A percentile compares a stretch with the other conserved stretches of the same genome.
phyloP scores from a whole-genome alignment of 805 yeast genomes.

The Candida yuanshanica region DNA sequence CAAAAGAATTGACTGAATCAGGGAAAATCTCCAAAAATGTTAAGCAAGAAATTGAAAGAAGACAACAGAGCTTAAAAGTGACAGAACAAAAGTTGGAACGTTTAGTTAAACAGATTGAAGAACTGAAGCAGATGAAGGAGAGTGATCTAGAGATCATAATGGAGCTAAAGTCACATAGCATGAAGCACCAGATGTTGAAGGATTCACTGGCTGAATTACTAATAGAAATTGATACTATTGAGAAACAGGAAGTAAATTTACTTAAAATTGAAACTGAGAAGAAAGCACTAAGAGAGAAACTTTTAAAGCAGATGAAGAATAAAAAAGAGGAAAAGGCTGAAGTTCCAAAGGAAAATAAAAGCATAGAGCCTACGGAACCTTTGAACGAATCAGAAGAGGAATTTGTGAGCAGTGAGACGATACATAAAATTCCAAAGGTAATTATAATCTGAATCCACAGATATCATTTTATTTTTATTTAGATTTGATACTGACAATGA shows the following conservation, averaged over 20 bases:
- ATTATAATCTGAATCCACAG: constrained; percentile 5
- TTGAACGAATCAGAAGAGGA: not conserved
- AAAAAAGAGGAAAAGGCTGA: constrained; percentile 1
- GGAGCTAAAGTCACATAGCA: constrained; percentile 2
- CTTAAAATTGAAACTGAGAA: constrained; percentile 6
- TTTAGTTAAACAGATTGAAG: not conserved
- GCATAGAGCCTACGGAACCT: not conserved
- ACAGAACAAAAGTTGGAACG: not conserved
- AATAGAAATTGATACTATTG: constrained; percentile 12
- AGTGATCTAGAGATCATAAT: not conserved
- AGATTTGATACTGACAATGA: constrained; percentile 16
- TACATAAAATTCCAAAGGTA: constrained; percentile 23
- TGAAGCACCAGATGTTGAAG: constrained; percentile 3
- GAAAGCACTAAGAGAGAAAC: constrained; percentile 6
- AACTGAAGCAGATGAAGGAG: not conserved
- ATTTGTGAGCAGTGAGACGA: constrained; percentile 15
- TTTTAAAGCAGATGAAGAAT: constrained; percentile 5
- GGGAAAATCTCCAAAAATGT: not conserved
- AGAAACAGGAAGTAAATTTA: constrained; percentile 9
- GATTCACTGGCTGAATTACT: constrained; percentile 8
- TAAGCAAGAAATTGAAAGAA: constrained; percentile 2
- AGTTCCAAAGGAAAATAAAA: not conserved
- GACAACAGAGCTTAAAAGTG: not conserved
- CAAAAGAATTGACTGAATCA: constrained; percentile 1
- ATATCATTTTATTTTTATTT: not conserved